A percentile compares a stretch with the other conserved stretches of the same genome.
Conservation (phyloP, 2,329 filamentous ascomycete species). For the Talaromyces sp. region DNA sequence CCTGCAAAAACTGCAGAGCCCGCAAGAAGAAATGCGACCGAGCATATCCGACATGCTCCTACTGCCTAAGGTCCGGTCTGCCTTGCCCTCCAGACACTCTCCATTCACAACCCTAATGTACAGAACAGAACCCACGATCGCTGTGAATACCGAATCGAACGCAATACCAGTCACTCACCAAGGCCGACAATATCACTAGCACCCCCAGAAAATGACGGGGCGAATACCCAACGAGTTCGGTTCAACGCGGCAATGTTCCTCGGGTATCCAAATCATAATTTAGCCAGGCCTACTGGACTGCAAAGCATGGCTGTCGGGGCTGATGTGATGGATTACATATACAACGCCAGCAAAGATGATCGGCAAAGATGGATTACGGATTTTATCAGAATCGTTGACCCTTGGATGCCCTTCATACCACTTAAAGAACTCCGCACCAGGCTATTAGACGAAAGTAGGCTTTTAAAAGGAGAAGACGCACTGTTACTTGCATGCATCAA, state of each 20-base stretch:
- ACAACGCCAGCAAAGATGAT: neutral
- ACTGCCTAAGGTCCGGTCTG: slow-evolving; percentile 12
- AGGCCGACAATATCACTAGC: neutral
- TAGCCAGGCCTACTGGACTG: neutral
- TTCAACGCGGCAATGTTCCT: slow-evolving; percentile 10
- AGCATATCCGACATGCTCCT: slow-evolving; percentile 18
- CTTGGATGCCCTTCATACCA: slow-evolving; percentile 14
- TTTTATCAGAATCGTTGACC: slow-evolving; percentile 7
- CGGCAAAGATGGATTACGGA: slow-evolving; percentile 1
- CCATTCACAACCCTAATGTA: neutral
- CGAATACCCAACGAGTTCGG: neutral
- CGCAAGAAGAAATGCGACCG: slow-evolving; percentile 23
- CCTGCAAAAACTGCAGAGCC: slow-evolving; percentile 16
- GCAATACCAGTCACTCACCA: neutral
- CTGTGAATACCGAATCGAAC: slow-evolving; percentile 7
- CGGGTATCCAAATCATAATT: slow-evolving; percentile 2
- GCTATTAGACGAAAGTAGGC: neutral
- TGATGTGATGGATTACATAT: slow-evolving; percentile 1
- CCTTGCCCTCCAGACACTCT: neutral
- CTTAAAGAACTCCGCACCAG: slow-evolving; percentile 2
- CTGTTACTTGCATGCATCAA: slow-evolving; percentile 16
- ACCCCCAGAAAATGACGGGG: slow-evolving; percentile 1
- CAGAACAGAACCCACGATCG: slow-evolving; percentile 1
- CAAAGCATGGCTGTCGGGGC: neutral
- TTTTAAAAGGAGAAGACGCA: slow-evolving; percentile 4